Evolutionary conservation across 2,329 filamentous ascomycete species (phyloP).

Genomic region (Cercospora citrullina): DNA sequence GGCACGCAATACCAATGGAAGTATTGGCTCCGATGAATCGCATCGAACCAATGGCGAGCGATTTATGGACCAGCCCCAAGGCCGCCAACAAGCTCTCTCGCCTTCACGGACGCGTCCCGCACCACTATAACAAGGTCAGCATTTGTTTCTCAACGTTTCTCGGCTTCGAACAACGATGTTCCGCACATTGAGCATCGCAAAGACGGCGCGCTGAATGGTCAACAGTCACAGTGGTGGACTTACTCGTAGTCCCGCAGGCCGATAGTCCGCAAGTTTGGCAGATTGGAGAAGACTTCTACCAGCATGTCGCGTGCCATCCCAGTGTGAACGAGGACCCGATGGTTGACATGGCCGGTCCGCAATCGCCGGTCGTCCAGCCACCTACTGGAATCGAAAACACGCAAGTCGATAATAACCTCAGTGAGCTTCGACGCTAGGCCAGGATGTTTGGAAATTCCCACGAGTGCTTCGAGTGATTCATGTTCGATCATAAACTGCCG

Average conservation of each 20-base stretch:
- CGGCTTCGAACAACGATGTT: not conserved
- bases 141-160: not conserved
- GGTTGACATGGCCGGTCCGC: constrained; percentile 18
- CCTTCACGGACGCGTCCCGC: constrained; percentile 53
- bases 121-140: constrained; percentile 34
- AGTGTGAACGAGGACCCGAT: constrained; percentile 37
- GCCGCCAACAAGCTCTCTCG: constrained; percentile 49
- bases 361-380: constrained; percentile 17
- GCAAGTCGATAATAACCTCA: constrained; percentile 54
- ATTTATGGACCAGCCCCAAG: constrained; percentile 50
- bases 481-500: constrained; percentile 65
- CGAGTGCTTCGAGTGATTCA: constrained; percentile 56
- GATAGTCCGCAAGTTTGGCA: constrained; percentile 57
- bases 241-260: constrained; percentile 60
- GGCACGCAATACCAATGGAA: constrained; percentile 30
- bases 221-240: not conserved
- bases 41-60: too few species aligned
- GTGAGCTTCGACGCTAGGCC: constrained; percentile 45
- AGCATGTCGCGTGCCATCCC: constrained; percentile 58
- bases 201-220: not conserved
- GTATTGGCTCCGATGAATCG: not conserved
- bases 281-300: constrained; percentile 55
- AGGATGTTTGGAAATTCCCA: constrained; percentile 45
- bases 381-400: constrained; percentile 25
- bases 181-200: not conserved